Base-by-base conservation (phyloP, 257 asterid species). In the Lantana camara region DNA sequence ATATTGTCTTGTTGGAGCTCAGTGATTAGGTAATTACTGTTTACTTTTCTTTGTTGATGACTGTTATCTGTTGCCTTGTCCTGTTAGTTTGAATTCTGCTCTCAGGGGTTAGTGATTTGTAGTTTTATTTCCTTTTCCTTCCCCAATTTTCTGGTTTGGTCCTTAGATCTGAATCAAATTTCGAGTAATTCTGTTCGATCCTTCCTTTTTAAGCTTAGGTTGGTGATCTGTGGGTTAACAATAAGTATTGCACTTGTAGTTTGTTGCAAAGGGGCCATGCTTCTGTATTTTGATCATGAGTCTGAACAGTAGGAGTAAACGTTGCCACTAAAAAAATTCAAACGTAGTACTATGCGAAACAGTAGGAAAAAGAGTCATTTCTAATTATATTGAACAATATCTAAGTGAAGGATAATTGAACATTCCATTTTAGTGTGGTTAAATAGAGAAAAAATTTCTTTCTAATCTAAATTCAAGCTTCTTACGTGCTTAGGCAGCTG, bases 111-210 rank as follows among this genome's bases (percentile, higher is more conserved):
- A 34, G 50, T 5, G 23, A 5, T 16, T 34, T 42, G 5, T 58
- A 56, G 41, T 48, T 44, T 11, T 35, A n/a, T 70, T 53, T 24
- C 34, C 5, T 29, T 61, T 23, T 34, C 21, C 27, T 41, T 42
- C 42, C 24, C 7, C 16, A 32, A 20, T 15, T 22, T 1, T 15
- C 10, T 47, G 44, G 5, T 6, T 49, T 57, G 10, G 14, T 44
- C 23, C 15, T 47, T 29, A 12, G 68, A 66, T 70, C 22, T 61
- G 45, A 51, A 42, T 69, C 66, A 55, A 64, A 52, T 19, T 27
- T 35, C 19, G 67, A 54, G 50, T 17, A 9, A 17, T 30, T 58
- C 45, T 52, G 32, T 63, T 5, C 4, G 58, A 21, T 42, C 21
- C 34, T 37, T 49, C 27, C 42, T 57, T 38, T 57, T 50, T 12